phyloP scores from a whole-genome alignment of 805 yeast genomes.

The Kodamaea restingae region DNA sequence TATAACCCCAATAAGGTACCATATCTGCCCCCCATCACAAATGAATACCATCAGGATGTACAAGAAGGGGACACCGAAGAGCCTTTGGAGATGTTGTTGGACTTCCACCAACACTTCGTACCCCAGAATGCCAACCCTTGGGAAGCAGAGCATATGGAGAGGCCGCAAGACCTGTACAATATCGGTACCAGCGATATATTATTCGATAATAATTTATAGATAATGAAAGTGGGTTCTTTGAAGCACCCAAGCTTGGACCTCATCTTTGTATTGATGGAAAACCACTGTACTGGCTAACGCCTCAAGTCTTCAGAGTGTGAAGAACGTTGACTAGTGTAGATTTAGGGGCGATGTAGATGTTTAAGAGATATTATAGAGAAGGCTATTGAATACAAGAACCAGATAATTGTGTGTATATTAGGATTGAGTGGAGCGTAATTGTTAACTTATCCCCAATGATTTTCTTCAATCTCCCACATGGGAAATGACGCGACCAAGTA shows the following conservation, averaged over 20 bases:
- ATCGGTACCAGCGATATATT: constrained; percentile 17
- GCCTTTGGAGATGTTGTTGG: constrained; percentile 9
- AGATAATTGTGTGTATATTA: too few relatives aligned
- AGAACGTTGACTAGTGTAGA: too few relatives aligned
- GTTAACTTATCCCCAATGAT: too few relatives aligned
- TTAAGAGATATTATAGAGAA: too few relatives aligned
- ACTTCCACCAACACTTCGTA: constrained; percentile 16
- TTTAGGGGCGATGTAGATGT: too few relatives aligned
- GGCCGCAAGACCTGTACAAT: constrained; percentile 15
- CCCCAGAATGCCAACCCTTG: constrained; percentile 9
- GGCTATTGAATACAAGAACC: too few relatives aligned
- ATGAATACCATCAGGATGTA: neutral
- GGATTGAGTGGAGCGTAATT: too few relatives aligned
- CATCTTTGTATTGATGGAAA: too few relatives aligned
- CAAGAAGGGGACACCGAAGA: neutral
- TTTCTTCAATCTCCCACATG: too few relatives aligned
- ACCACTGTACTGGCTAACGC: too few relatives aligned
- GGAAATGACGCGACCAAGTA: too few relatives aligned
- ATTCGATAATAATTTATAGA: constrained; percentile 12
- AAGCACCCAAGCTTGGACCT: neutral
- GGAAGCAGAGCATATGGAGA: constrained; percentile 8
- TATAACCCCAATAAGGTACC: neutral
- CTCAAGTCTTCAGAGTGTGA: too few relatives aligned
- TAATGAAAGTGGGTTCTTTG: neutral
- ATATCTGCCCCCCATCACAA: neutral